These are phyloP conservation scores for Verticillium dahliae DNA, from an alignment of 2,329 filamentous ascomycete genomes.

Conservation along the genomic window DNA sequence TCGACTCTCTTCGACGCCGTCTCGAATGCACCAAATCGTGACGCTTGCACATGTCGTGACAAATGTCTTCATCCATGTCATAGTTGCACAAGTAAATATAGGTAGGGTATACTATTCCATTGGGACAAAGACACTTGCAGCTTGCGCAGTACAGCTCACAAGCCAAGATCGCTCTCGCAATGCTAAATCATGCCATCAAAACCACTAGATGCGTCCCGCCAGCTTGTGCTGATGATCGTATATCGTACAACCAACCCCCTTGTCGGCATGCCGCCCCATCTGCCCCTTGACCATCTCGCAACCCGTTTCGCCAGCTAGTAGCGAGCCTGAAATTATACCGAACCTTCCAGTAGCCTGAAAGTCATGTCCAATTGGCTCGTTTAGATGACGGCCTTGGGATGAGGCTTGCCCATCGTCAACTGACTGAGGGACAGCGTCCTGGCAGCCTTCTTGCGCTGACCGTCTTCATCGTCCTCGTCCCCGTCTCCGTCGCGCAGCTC, in stretches of 20 bases:
- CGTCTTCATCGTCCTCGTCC: constrained; percentile 28
- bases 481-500: constrained; percentile 33
- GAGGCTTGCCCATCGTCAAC: constrained; percentile 39
- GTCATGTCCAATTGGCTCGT: not conserved
- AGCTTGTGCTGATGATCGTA: not conserved
- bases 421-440: constrained; percentile 60
- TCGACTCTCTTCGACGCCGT: not conserved
- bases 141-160: not conserved
- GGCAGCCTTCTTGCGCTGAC: constrained; percentile 44
- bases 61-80: no score
- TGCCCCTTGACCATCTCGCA: not conserved
- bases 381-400: constrained; percentile 2
- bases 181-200: not conserved
- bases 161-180: not conserved
- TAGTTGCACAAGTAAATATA: not conserved
- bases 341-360: not conserved
- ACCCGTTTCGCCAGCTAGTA: not conserved
- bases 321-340: not conserved
- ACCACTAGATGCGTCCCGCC: not conserved
- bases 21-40: no score
- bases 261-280: no score
- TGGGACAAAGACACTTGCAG: not conserved
- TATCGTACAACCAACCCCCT: not conserved
- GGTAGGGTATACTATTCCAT: not conserved
- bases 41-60: no score